Evolutionary conservation across 2,329 filamentous ascomycete genomes (phyloP), one percentile per base, ranked within the genome.

Genomic region (Aspergillus sergii): DNA sequence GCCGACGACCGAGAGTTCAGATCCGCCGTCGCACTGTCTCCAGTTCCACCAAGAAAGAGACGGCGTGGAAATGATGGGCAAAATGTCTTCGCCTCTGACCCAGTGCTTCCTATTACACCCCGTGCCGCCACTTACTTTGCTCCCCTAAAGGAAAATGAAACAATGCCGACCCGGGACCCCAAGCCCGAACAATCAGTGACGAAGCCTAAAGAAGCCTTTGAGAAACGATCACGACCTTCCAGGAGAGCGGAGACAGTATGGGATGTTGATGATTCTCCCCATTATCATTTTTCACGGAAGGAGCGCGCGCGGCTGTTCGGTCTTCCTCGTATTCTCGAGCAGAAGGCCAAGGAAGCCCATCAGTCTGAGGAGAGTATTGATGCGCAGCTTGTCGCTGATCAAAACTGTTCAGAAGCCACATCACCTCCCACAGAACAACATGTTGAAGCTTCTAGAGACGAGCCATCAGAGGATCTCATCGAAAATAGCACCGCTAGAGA

Each of bases 1-100:
- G 72, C 70, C 4, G 79, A 81, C 1, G 80, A 82, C 60, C 67
- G 70, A 21, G 75, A 80, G 23, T 81, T 80, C 61, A 73, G 73
- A 43, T 69, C 72, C 26, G 66, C 77, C 36, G 67, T 78, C 51
- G 70, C 72, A 56, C 70, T 73, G 46, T 76, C 75, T 19, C 74
- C 74, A 16, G 68, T 70, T 66, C 74, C 71, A 43, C 69, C 75
- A 2, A 75, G 71, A 36, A 81, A 80, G 63, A 78, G 70, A 60
- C 73, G 78, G 23, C 75, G 78, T 26, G 70, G 70, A 5, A 77
- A 77, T 66, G 59, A 72, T 61, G 73, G 76, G 4, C 72, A 72
- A 53, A 71, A 66, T 32, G 61, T 76, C 4, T 69, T 67, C 61
- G 70, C 72, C 16, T 73, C 73, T 14, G 73, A 78, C 53, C 70